Base-by-base conservation (phyloP, 805 yeast genomes). In the Cyberlindnera lachancei region DNA sequence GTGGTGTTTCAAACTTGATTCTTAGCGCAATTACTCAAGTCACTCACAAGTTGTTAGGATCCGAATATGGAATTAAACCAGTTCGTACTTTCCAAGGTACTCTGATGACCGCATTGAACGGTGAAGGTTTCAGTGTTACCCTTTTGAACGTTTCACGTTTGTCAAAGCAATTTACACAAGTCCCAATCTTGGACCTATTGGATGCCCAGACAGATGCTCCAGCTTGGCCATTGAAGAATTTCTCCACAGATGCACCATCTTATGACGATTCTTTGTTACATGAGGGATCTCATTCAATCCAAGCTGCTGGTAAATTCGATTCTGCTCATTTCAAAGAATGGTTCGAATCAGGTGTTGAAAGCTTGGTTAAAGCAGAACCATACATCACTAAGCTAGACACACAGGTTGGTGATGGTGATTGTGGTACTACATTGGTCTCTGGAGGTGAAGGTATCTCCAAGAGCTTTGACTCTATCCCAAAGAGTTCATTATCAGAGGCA, bases 321-420 rank as follows among this genome's bases (percentile, higher is more conserved):
- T 46, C 54, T 23, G 54, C 49, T 1, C 27, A 31, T 6, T 52
- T 63, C 37, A 37, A 57, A 17, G 50, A 44, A 31, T 51, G 70
- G 43, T 55, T 77, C 46, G 53, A 56, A 24, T 45, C 68, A 3
- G 75, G 72, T 24, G 78, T 83, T 35, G 61, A 71, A 33, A 53
- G 56, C 7, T 59, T 78, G 6, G 60, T 79, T 26, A 61, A 67
- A 18, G 70, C 70, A n/a, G 96, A 88, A 56, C 92, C 95, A 3
- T 71, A 74, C 46, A 80, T 88, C 49, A 88, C 96, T 1, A 69
- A 74, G 34, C 77, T 82, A 44, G 97, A 88, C 50, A 81, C 94
- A 2, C 67, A 76, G 44, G 96, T 90, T 2, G 97, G 97, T 36
- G 97, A 88, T 55, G 97, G 97, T 46, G 97, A 88, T 54, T 88